A percentile compares a stretch with the other conserved stretches of the same genome.
phyloP scores from a whole-genome alignment of 306 rosid species.

The Trichosanthes truncata region DNA sequence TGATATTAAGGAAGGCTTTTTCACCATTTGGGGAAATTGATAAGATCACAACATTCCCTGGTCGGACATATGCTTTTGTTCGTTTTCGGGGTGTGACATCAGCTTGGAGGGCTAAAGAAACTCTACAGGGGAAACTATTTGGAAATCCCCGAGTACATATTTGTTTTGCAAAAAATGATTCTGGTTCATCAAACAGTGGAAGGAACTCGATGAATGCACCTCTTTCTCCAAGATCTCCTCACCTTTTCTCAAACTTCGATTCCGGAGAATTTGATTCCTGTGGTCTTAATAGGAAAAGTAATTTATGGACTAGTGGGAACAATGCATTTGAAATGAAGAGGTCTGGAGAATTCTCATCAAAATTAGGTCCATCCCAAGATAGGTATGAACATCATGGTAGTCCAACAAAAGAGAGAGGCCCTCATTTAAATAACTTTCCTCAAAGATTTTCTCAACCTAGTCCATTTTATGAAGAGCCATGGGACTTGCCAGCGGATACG shows the following conservation, averaged over 20 bases:
- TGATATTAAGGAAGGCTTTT: constrained; percentile 60
- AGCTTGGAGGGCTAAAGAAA: constrained; percentile 68
- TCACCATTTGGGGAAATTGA: constrained; percentile 86
- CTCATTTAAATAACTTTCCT: constrained; percentile 33
- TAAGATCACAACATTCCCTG: constrained; percentile 86
- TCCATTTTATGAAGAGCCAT: constrained; percentile 47
- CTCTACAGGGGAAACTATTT: constrained; percentile 80
- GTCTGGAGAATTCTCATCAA: constrained; percentile 45
- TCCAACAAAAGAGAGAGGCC: constrained; percentile 53
- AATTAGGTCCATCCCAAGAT: constrained; percentile 39
- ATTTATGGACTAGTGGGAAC: constrained; percentile 40
- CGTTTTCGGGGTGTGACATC: constrained; percentile 53
- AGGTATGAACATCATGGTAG: constrained; percentile 37
- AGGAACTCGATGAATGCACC: constrained; percentile 50
- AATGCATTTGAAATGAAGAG: constrained; percentile 44
- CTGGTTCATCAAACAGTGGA: constrained; percentile 60
- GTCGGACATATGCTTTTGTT: constrained; percentile 93
- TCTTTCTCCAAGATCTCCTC: constrained; percentile 59
- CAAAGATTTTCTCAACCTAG: constrained; percentile 40
- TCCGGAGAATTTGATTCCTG: constrained; percentile 46
- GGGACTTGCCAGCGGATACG: constrained; percentile 51
- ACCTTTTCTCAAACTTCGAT: constrained; percentile 32
- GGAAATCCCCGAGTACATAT: constrained; percentile 94
- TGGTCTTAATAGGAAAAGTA: constrained; percentile 34
- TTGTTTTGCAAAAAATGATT: constrained; percentile 85